These are phyloP conservation scores for Haplosporangium sp. DNA, from an alignment of 371 early-diverging fungal species.

Conservation along the genomic window DNA sequence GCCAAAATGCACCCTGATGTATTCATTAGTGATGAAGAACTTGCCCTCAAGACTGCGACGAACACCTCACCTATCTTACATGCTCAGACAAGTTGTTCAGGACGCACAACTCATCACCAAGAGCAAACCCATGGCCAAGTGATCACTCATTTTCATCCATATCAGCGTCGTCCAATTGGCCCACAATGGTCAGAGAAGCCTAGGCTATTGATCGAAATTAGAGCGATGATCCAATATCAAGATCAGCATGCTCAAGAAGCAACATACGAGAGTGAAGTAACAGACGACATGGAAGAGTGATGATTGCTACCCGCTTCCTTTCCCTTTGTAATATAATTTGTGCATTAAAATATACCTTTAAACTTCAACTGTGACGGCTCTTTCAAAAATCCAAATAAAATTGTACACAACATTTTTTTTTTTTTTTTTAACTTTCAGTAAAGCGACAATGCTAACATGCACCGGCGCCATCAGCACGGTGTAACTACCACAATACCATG, in stretches of 20 bases:
- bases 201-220: conserved; percentile 28
- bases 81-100: not conserved
- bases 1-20: conserved; percentile 48
- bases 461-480: conserved; percentile 35
- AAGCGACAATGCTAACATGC: conserved; percentile 36
- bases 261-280: conserved; percentile 18
- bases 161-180: conserved; percentile 42
- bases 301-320: not conserved
- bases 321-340: not conserved
- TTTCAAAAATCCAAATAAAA: conserved; percentile 2
- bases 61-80: not conserved
- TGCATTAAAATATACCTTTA: not conserved
- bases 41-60: conserved; percentile 16
- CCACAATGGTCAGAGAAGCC: conserved; percentile 33
- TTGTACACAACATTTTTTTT: not conserved
- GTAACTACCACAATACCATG: conserved; percentile 32
- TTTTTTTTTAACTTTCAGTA: not conserved
- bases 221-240: conserved; percentile 38
- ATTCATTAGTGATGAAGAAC: conserved; percentile 40
- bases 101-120: conserved; percentile 11
- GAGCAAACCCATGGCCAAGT: conserved; percentile 23
- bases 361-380: not conserved
- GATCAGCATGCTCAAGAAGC: conserved; percentile 27
- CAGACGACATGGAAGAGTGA: conserved; percentile 39
- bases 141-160: conserved; percentile 41